These are phyloP conservation scores for Ceratobasidium theobromae DNA, from an alignment of 1,284 basidiomycete genomes.

Conservation along the genomic window DNA sequence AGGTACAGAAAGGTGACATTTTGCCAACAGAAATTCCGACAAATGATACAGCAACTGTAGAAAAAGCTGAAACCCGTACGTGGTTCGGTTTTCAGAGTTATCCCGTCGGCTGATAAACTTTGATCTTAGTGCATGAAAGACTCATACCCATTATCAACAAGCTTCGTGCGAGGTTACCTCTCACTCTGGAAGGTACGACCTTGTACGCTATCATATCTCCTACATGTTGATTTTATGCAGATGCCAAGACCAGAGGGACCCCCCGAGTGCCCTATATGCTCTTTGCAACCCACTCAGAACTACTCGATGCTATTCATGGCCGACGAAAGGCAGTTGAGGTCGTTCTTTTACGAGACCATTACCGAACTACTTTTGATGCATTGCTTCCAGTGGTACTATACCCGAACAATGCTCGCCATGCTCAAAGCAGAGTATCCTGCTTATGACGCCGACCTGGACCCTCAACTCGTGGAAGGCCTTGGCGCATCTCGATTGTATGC, in stretches of 20 bases:
- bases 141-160: conserved; percentile 17
- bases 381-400: conserved; percentile 3
- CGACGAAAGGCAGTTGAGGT: conserved; percentile 27
- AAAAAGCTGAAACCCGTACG: neutral
- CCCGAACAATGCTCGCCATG: conserved; percentile 5
- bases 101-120: neutral
- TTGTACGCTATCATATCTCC: neutral
- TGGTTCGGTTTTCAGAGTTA: neutral
- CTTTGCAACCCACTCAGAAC: conserved; percentile 4
- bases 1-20: neutral
- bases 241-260: neutral
- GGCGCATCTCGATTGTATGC: conserved; percentile 4
- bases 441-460: conserved; percentile 25
- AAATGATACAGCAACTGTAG: neutral
- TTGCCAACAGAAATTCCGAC: neutral
- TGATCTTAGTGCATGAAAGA: conserved; percentile 2
- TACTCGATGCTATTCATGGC: conserved; percentile 20
- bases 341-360: neutral
- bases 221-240: neutral
- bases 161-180: conserved; percentile 9
- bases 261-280: conserved; percentile 5
- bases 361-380: neutral
- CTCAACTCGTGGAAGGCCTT: conserved; percentile 1
- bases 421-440: conserved; percentile 4
- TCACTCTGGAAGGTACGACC: conserved; percentile 20